Evolutionary conservation across 768 basidiomycete genomes (phyloP).

Genomic region (Serendipita sp.): DNA sequence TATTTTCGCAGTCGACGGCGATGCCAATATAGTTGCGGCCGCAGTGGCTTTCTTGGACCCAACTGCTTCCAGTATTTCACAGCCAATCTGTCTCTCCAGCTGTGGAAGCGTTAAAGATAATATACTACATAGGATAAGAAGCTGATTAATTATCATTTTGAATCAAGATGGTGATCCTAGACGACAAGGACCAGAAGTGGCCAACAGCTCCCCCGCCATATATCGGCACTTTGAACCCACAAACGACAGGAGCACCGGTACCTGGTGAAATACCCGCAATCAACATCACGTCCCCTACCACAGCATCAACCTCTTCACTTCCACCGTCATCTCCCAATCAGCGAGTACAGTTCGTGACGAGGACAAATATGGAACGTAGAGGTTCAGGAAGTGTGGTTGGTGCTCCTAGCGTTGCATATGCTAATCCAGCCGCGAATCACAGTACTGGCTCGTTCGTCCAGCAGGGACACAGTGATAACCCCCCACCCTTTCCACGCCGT

Average conservation of each 20-base stretch:
- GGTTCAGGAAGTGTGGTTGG: no score
- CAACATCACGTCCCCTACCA: background rate
- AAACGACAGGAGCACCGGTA: no score
- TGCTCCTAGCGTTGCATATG: background rate
- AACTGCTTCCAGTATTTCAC: no score
- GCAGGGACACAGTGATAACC: background rate
- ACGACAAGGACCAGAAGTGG: constrained; percentile 6
- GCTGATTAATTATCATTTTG: background rate
- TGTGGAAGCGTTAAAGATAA: no score
- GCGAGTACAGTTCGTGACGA: no score
- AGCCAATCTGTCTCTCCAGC: no score
- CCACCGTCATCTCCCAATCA: background rate
- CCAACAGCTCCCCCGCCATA: constrained; percentile 1
- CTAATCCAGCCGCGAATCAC: background rate
- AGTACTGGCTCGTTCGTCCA: background rate
- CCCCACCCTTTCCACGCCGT: background rate
- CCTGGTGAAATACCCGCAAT: background rate
- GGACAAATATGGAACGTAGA: no score
- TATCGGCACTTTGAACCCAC: background rate
- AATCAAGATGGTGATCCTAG: background rate
- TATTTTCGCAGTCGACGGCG: no score
- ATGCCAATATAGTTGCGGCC: no score
- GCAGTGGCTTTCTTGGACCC: no score
- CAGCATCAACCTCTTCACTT: background rate
- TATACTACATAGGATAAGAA: no score